Conservation (phyloP, 805 yeast genomes). For the Lipomyces yamanashiensis region DNA sequence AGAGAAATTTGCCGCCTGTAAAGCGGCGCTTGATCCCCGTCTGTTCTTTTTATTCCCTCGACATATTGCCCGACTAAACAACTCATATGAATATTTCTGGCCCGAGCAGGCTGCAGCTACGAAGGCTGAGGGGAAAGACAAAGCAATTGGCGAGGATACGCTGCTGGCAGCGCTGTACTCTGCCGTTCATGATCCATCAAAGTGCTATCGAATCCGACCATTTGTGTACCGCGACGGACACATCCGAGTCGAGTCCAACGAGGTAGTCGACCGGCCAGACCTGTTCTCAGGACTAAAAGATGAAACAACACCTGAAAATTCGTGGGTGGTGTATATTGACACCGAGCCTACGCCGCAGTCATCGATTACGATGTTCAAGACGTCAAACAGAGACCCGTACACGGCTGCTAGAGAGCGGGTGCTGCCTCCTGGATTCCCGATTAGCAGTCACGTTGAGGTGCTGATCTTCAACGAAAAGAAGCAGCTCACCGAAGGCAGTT, state of each 20-base stretch:
- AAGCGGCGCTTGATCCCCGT: slow-evolving; percentile 23
- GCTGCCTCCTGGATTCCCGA: slow-evolving; percentile 43
- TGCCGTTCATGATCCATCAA: slow-evolving; percentile 25
- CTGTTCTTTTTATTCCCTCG: slow-evolving; percentile 32
- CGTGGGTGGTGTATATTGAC: slow-evolving; percentile 71
- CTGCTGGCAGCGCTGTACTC: slow-evolving; percentile 24
- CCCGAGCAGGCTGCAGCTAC: slow-evolving; percentile 18
- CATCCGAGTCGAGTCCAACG: slow-evolving; percentile 24
- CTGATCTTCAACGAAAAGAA: slow-evolving; percentile 64
- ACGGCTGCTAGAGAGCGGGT: slow-evolving; percentile 60
- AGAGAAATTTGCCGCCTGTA: slow-evolving; percentile 20
- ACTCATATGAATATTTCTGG: slow-evolving; percentile 28
- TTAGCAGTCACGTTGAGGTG: slow-evolving; percentile 57
- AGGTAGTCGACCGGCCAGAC: slow-evolving; percentile 12
- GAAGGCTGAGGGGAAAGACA: neutral
- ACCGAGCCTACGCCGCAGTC: slow-evolving; percentile 57
- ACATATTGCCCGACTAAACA: slow-evolving; percentile 31
- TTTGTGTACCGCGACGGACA: slow-evolving; percentile 17
- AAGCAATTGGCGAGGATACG: slow-evolving; percentile 2
- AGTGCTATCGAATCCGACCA: slow-evolving; percentile 24
- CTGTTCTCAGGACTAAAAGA: slow-evolving; percentile 30
- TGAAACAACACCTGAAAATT: slow-evolving; percentile 33
- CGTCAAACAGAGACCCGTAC: slow-evolving; percentile 72
- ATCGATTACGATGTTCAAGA: slow-evolving; percentile 85
- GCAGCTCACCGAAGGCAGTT: slow-evolving; percentile 78